Evolutionary conservation across 129 eudicot species (phyloP), one percentile per base, ranked within the genome.

Genomic region (Silybum marianum): DNA sequence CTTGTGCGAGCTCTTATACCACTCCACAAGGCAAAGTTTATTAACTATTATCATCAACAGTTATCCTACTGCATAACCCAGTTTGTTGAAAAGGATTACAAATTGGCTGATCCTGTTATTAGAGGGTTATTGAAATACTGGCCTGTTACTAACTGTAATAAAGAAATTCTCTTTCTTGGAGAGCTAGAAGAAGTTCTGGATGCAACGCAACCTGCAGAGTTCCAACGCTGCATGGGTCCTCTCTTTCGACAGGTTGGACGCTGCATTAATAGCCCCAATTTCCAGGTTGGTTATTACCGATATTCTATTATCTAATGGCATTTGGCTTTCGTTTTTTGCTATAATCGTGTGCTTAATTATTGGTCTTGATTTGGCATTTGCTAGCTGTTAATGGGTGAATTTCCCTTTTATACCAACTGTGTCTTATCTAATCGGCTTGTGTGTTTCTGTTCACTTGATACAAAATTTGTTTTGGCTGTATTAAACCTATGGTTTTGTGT

Each of bases 151-250:
- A 90, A 90, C 69, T 90, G 93, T 79, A 78, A 86, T 69, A 90
- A 90, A 82, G 93, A 90, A 75, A 88, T 90, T 81, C 91, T 90
- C 38, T 90, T 90, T 78, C 91, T 90, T 68, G 91, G 91, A 73
- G 93, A 90, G 73, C 71, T 90, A 30, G 91, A 87, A 83, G 93
- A 90, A 82, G 77, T 90, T 54, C 58, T 90, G 78, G 93, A 90
- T 78, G 91, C 80, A 75, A 90, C 90, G 2, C 93, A 90, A 51
- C 80, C 90, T 16, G 81, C 82, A 48, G 93, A 90, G 76, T 90
- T 90, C 38, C 85, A 79, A 46, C 82, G 78, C 62, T 90, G 93
- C 78, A 90, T 90, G 89, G 85, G 88, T 72, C 91, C 91, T 66
- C 93, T 90, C 48, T 90, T 90, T 70, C 76, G 85, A 82, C 88